phyloP scores from a whole-genome alignment of 441 rosid species.

The Gossypium trilobum region DNA sequence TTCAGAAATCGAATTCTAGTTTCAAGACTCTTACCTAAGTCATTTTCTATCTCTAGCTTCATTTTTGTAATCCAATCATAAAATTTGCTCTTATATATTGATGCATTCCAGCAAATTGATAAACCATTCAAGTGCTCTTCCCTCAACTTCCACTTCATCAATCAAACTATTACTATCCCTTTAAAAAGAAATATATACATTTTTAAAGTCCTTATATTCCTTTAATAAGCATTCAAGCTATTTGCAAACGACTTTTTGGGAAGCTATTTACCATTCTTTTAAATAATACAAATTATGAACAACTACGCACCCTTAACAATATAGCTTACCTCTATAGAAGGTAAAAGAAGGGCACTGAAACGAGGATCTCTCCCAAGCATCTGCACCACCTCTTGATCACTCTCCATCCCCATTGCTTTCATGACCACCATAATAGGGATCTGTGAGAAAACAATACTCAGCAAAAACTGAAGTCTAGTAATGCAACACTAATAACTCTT shows the following conservation, averaged over 20 bases:
- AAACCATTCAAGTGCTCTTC: neutral
- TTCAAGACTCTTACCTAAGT: neutral
- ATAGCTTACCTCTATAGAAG: constrained; percentile 72
- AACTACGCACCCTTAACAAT: neutral
- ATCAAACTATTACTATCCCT: neutral
- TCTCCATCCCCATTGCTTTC: constrained; percentile 96
- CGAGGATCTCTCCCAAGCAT: constrained; percentile 97
- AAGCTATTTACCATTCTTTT: neutral
- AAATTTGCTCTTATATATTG: neutral
- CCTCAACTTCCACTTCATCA: constrained; percentile 1
- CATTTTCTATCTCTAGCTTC: neutral
- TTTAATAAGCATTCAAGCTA: neutral
- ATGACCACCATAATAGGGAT: constrained; percentile 83
- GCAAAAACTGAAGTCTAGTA: neutral
- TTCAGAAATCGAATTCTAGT: neutral
- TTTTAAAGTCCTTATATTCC: neutral
- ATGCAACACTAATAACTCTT: neutral
- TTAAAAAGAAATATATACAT: neutral
- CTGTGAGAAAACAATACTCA: constrained; percentile 22
- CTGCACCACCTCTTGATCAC: constrained; percentile 89
- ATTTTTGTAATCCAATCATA: neutral
- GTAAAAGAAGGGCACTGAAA: constrained; percentile 62
- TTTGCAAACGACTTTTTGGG: neutral
- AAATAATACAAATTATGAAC: neutral
- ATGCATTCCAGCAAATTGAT: neutral